These are phyloP conservation scores for Fonsecaea multimorphosa DNA, from an alignment of 2,329 filamentous ascomycete genomes.

Conservation along the genomic window DNA sequence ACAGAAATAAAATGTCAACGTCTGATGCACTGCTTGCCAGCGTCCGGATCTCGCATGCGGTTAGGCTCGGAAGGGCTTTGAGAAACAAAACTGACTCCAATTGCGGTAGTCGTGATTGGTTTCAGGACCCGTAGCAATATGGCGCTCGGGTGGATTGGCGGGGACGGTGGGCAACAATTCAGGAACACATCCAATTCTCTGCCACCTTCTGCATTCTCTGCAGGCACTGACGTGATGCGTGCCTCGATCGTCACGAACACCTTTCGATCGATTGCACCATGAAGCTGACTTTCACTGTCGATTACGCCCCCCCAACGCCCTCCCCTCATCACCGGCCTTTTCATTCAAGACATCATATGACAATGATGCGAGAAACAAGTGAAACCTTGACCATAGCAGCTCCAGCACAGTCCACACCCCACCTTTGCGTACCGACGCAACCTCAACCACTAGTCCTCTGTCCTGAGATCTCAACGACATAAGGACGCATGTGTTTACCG, in stretches of 20 bases:
- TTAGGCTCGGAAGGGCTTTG: conserved; percentile 3
- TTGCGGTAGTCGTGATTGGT: conserved; percentile 10
- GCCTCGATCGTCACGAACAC: conserved; percentile 2
- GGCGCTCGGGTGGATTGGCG: background rate
- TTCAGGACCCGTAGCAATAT: background rate
- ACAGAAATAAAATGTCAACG: conserved; percentile 11
- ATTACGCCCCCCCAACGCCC: background rate
- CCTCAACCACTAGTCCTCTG: background rate
- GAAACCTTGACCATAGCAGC: background rate
- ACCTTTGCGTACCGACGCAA: background rate
- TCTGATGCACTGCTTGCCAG: conserved; percentile 17
- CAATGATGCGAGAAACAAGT: conserved; percentile 4
- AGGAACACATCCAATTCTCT: conserved; percentile 6
- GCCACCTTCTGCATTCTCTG: background rate
- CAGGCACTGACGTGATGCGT: conserved; percentile 2
- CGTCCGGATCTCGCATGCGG: conserved; percentile 8
- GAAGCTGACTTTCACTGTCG: background rate
- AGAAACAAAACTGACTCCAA: conserved; percentile 1
- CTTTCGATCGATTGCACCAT: conserved; percentile 5
- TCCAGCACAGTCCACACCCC: background rate
- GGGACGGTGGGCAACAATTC: background rate
- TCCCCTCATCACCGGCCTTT: background rate
- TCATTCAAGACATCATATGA: conserved; percentile 1
- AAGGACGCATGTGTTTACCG: background rate
- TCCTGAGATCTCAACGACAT: background rate